Evolutionary conservation across 2,329 filamentous ascomycete species (phyloP), one percentile per base, ranked within the genome.

Genomic region (Nigrospora oryzae): DNA sequence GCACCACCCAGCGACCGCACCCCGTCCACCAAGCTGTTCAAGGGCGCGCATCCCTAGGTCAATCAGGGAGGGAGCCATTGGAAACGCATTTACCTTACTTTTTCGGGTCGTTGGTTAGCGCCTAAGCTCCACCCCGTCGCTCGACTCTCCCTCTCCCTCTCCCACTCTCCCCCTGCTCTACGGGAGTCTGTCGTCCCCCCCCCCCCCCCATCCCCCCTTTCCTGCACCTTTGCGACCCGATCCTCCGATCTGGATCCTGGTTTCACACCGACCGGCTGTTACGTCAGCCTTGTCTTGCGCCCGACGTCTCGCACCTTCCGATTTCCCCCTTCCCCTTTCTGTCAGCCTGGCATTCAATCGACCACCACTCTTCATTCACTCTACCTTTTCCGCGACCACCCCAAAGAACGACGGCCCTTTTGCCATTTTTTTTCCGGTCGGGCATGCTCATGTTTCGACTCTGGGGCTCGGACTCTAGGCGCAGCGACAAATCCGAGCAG

Each of bases 401-500:
- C 39, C 31, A 36, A 14, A 31, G 40, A 30, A 42, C 13, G 17
- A 32, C 46, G 45, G 36, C 42, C 39, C 50, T 52, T 33, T 53
- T 52, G 49, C 53, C 51, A 48, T 53, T 44, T 36, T 16, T 42
- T 36, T 42, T n/a, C 33, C 31, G 34, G 39, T 53, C 56, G 57
- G 62, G 63, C 62, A 66, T 69, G 65, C 69, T 69, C 65, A 81
- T 81, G 77, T 81, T 82, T 65, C 71, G 74, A 54, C 77, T 81
- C 59, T 81, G 77, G 75, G 67, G 70, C 57, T 70, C 73, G 56
- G 78, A 80, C 56, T 65, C 72, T 52, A 70, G 71, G 71, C 74
- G 71, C 71, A 74, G 70, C 66, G 75, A 80, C 46, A 71, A 69
- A 63, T 63, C 67, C 51, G 59, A 69, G 56, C 63, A 69, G 53